A percentile compares a stretch with the other conserved stretches of the same genome.
These are phyloP conservation scores for Triticum monococcum DNA, from an alignment of 176 grass and related monocot genomes.

Conservation along the genomic window DNA sequence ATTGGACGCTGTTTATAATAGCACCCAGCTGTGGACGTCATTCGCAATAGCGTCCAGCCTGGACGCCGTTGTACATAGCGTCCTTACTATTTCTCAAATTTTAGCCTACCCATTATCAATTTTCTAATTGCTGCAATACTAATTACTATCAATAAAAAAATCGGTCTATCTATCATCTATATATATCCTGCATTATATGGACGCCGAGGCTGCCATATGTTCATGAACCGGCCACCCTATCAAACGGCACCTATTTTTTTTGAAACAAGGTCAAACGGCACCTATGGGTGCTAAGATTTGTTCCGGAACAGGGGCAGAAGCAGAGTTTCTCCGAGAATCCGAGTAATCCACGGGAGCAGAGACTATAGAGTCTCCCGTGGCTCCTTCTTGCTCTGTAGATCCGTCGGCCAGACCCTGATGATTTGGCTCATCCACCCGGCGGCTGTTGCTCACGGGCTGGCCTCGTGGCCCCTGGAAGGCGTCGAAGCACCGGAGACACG, in stretches of 20 bases:
- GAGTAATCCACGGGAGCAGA: neutral
- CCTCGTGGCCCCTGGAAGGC: conserved; percentile 41
- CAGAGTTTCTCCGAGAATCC: neutral
- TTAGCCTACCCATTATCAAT: too few species aligned
- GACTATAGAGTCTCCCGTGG: neutral
- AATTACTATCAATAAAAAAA: too few species aligned
- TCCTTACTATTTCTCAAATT: too few species aligned
- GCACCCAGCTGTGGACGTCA: too few species aligned
- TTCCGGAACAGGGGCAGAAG: neutral
- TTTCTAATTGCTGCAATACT: too few species aligned
- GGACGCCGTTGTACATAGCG: too few species aligned
- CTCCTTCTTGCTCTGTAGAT: neutral
- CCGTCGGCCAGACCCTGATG: neutral
- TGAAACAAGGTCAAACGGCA: neutral
- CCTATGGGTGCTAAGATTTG: neutral
- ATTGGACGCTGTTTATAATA: too few species aligned
- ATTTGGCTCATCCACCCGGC: neutral
- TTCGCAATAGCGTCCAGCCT: too few species aligned
- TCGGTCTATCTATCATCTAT: too few species aligned
- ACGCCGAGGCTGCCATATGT: neutral
- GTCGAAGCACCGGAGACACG: conserved; percentile 39
- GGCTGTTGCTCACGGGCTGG: neutral
- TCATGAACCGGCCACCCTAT: neutral
- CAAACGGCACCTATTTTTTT: neutral
- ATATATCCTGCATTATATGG: too few species aligned